Conservation (phyloP, 2,329 filamentous ascomycete genomes). For the Monilinia fructicola region DNA sequence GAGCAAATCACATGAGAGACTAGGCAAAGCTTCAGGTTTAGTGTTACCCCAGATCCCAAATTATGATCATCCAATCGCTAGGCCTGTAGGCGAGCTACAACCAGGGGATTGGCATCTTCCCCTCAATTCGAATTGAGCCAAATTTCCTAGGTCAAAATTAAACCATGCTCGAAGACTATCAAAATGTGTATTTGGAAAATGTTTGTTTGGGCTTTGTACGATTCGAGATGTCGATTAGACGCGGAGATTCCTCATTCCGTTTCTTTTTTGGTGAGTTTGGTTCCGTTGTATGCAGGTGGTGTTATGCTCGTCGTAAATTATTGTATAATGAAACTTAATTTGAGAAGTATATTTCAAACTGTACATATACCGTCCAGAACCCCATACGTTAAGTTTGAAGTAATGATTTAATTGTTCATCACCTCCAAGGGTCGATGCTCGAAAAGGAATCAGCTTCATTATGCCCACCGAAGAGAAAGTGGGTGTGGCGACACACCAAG, state of each 20-base stretch:
- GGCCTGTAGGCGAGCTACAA: neutral
- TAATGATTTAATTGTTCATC: neutral
- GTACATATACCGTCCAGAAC: neutral
- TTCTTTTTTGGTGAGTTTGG: neutral
- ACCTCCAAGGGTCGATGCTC: neutral
- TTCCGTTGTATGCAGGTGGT: neutral
- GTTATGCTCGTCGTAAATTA: neutral
- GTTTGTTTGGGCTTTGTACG: neutral
- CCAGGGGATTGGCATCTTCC: neutral
- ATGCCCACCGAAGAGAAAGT: slow-evolving; percentile 9
- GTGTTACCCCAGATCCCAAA: slow-evolving; percentile 1
- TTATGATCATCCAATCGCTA: neutral
- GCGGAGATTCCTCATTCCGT: neutral
- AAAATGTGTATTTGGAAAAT: neutral
- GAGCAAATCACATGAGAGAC: neutral
- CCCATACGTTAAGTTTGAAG: neutral
- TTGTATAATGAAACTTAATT: neutral
- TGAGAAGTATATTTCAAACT: neutral
- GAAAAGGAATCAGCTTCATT: neutral
- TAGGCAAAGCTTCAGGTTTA: neutral
- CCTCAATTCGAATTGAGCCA: neutral
- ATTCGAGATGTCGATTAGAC: neutral
- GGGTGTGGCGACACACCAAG: neutral
- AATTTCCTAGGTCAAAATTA: neutral
- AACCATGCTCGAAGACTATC: neutral